Base-by-base conservation (phyloP, 305 asterid genomes). In the Withania somnifera region DNA sequence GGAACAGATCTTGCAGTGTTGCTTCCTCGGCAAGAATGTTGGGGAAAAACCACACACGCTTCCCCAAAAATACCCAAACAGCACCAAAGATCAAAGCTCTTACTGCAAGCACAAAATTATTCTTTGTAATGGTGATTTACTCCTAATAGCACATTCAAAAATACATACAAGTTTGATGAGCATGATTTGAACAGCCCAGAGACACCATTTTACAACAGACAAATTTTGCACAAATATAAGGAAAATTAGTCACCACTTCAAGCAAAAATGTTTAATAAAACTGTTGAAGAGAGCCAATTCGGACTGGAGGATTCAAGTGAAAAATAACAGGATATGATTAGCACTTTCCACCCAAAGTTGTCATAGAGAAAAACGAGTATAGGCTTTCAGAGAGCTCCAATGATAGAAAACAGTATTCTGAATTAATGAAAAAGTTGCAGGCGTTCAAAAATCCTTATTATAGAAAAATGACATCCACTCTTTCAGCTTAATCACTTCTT, bases 11-110 rank as follows among this genome's bases (percentile, higher is more conserved):
- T 89, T 93, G 90, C 1, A 97, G 91, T 6, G 99, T 97, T 81
- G 99, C 99, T 91, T 97, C 99, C 90, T 97, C 99, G 0, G 99
- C 99, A 71, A 97, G 99, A 83, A 97, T 97, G 85, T 95, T 97
- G 6, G 99, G 99, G 94, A 97, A 97, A 85, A 97, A 84, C 99
- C 99, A 97, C 11, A 97, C 93, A 57, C 98, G 92, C 84, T 91
- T 94, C 56, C 99, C 99, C 36, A 93, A 88, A 80, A 87, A 45
- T 81, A 97, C 86, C 97, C 96, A 97, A 28, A 91, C 68, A 86
- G 90, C 75, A 77, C 98, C 99, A 79, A 97, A 97, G 85, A 87
- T 84, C 84, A 97, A 76, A 85, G 94, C 98, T 87, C 99, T 90
- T 85, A 93, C 99, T 97, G 93, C 90, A 88, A 80, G 73, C 8